phyloP scores from a whole-genome alignment of 73 alveolate genomes.

The Symbiodinium natans region DNA sequence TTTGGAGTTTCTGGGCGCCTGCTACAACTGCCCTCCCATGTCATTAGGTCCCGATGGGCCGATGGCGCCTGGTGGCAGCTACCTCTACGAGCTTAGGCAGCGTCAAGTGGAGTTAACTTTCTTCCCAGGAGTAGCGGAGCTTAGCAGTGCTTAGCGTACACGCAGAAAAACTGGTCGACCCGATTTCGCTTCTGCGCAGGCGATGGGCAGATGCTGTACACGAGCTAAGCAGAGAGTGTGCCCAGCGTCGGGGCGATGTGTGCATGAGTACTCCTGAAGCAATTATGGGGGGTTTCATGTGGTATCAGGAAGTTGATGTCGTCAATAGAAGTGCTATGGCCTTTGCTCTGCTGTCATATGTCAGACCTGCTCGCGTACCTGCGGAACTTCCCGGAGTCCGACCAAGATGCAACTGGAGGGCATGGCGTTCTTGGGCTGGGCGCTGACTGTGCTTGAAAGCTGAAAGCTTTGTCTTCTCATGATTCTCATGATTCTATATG shows the following conservation, averaged over 20 bases:
- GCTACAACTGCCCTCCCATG: too few species aligned
- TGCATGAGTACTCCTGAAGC: conserved; percentile 25
- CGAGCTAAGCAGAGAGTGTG: conserved; percentile 66
- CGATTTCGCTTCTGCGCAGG: too few species aligned
- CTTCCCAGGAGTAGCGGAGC: too few species aligned
- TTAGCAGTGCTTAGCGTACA: too few species aligned
- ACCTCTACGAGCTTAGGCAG: conserved; percentile 64
- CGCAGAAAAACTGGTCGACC: too few species aligned
- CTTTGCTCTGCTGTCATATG: not conserved
- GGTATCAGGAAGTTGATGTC: too few species aligned
- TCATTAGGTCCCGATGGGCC: conserved; percentile 81
- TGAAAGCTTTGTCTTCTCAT: not conserved
- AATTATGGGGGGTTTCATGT: too few species aligned
- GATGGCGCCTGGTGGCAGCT: conserved; percentile 89
- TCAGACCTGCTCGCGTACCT: conserved; percentile 76
- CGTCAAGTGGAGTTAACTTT: too few species aligned
- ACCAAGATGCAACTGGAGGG: conserved; percentile 73
- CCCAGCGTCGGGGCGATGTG: conserved; percentile 76
- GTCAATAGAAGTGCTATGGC: too few species aligned
- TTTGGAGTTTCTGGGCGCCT: too few species aligned
- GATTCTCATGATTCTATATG: too few species aligned
- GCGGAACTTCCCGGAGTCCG: conserved; percentile 73
- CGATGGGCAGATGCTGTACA: conserved; percentile 82
- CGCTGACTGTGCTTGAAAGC: not conserved
- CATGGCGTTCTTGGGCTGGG: conserved; percentile 13